These are phyloP conservation scores for Corallochytrium limacisporum DNA, from an alignment of 78 protist genomes.

Conservation along the genomic window DNA sequence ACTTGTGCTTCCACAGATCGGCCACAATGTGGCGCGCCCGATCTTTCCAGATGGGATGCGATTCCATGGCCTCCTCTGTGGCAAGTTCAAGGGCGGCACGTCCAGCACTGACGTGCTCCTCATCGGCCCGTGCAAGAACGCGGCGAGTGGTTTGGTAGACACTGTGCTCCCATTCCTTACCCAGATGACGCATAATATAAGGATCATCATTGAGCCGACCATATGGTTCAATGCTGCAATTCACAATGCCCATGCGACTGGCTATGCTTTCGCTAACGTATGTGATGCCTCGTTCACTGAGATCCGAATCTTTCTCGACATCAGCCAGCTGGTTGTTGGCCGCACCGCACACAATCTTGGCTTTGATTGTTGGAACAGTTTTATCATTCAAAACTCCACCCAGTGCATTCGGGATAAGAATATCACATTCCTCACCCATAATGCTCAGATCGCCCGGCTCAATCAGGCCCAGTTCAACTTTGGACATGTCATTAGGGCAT, in stretches of 20 bases:
- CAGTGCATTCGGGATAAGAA: not conserved
- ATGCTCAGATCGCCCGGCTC: not conserved
- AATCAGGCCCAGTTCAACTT: not conserved
- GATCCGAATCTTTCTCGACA: not conserved
- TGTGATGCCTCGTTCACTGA: conserved; percentile 7
- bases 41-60: conserved; percentile 14
- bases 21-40: too few species aligned
- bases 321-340: conserved; percentile 15
- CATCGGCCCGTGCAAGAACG: not conserved
- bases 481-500: too few species aligned
- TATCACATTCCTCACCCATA: not conserved
- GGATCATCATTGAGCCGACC: conserved; percentile 10
- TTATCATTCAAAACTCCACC: not conserved
- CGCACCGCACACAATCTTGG: conserved; percentile 20
- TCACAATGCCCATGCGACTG: conserved; percentile 16
- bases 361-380: not conserved
- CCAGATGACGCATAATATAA: not conserved
- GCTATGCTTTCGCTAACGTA: not conserved
- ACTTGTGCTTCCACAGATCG: too few species aligned
- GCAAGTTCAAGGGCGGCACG: not conserved
- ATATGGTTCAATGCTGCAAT: conserved; percentile 6
- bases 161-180: not conserved
- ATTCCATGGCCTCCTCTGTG: not conserved
- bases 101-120: not conserved
- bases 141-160: not conserved